These are phyloP conservation scores for Scheffersomyces titani DNA, from an alignment of 1,139 yeast genomes.

Conservation along the genomic window DNA sequence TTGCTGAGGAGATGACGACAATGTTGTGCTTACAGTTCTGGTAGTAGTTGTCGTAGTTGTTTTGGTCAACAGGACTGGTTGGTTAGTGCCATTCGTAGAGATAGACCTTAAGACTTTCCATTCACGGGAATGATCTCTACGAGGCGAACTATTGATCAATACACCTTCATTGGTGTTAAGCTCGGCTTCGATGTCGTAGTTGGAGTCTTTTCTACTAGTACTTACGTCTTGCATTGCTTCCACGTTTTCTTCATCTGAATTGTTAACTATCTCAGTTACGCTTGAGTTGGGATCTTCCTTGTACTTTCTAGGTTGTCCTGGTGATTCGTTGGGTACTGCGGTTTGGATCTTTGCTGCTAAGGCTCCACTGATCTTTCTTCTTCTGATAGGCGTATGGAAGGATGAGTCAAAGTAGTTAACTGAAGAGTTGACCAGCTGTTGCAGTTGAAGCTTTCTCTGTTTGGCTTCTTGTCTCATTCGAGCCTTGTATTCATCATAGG, in stretches of 20 bases:
- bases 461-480: constrained; percentile 48
- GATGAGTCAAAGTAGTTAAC: constrained; percentile 41
- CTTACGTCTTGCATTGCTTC: constrained; percentile 29
- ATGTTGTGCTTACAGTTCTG: constrained; percentile 46
- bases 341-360: constrained; percentile 67
- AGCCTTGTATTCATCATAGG: constrained; percentile 54
- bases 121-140: constrained; percentile 25
- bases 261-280: constrained; percentile 32
- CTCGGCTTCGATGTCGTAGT: constrained; percentile 15
- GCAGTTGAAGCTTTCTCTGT: constrained; percentile 41
- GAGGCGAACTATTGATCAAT: constrained; percentile 21
- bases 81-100: constrained; percentile 35
- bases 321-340: constrained; percentile 88
- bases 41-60: constrained; percentile 53
- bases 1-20: constrained; percentile 46
- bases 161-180: constrained; percentile 17
- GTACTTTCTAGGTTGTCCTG: constrained; percentile 94
- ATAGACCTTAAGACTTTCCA: constrained; percentile 47
- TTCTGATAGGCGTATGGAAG: constrained; percentile 71
- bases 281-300: constrained; percentile 32
- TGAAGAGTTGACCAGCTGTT: constrained; percentile 30
- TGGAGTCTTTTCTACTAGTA: constrained; percentile 19
- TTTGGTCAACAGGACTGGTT: constrained; percentile 46
- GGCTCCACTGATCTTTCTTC: constrained; percentile 70
- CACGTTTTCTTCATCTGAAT: constrained; percentile 40